Percentiles rank a stretch among this genome's conserved stretches.
Conservation (phyloP, 805 yeast species). For the Komagataella ulmi region DNA sequence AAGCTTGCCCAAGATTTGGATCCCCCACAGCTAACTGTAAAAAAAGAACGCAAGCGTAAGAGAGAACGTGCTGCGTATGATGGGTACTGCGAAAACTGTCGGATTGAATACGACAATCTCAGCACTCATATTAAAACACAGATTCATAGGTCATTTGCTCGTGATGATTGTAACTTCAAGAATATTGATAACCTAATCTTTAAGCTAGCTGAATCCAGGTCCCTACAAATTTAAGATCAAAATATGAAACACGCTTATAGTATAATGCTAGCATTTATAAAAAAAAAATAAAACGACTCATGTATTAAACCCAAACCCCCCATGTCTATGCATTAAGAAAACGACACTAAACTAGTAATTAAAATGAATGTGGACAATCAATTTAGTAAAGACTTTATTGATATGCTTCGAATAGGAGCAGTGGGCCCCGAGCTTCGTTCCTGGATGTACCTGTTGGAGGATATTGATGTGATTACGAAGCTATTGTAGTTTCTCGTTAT, state of each 20-base stretch:
- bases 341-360: background rate
- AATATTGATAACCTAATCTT: constrained; percentile 63
- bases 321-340: background rate
- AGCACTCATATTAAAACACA: constrained; percentile 60
- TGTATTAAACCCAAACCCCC: background rate
- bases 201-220: background rate
- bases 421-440: background rate
- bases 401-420: background rate
- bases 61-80: constrained; percentile 22
- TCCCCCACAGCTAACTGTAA: constrained; percentile 2
- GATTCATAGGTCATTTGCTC: constrained; percentile 71
- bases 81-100: constrained; percentile 92
- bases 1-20: constrained; percentile 1
- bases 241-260: background rate
- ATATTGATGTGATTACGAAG: background rate
- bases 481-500: background rate
- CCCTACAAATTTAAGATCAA: background rate
- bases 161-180: constrained; percentile 52
- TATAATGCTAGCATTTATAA: background rate
- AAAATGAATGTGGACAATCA: background rate
- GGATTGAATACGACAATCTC: constrained; percentile 68
- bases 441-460: constrained; percentile 9
- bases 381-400: background rate
- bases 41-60: constrained; percentile 11
- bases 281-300: background rate